Conservation (phyloP, 1,284 basidiomycete species). For the Schizopora paradoxa region DNA sequence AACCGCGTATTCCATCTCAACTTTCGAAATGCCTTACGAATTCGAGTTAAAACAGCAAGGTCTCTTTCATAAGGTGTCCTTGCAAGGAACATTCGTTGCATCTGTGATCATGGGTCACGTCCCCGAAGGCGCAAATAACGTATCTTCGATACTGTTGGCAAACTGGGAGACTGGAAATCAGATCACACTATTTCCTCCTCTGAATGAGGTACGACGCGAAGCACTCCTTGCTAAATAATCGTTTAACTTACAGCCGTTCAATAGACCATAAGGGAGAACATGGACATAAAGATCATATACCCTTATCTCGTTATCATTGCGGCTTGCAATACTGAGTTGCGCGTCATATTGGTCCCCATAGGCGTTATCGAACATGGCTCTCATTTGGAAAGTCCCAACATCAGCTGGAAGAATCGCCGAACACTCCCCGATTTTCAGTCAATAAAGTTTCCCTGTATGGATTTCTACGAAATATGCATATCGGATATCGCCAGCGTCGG, state of each 20-base stretch:
- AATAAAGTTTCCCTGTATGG: constrained; percentile 11
- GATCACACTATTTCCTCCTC: constrained; percentile 11
- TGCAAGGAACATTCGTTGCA: constrained; percentile 14
- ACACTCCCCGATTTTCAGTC: constrained; percentile 10
- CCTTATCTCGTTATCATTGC: constrained; percentile 11
- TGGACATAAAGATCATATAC: constrained; percentile 15
- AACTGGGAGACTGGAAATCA: constrained; percentile 17
- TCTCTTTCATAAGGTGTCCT: constrained; percentile 17
- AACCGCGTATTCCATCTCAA: no score
- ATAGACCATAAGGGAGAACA: constrained; percentile 11
- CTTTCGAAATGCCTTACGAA: constrained; percentile 7
- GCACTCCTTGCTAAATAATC: constrained; percentile 2
- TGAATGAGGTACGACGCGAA: constrained; percentile 7
- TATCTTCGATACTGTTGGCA: constrained; percentile 13
- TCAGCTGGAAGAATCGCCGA: constrained; percentile 7
- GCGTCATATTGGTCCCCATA: constrained; percentile 11
- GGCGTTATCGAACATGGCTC: constrained; percentile 9
- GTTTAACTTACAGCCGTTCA: no score
- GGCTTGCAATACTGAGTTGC: constrained; percentile 9
- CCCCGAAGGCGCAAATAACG: constrained; percentile 3
- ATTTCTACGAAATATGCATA: constrained; percentile 16
- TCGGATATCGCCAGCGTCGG: constrained; percentile 13
- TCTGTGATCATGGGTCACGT: constrained; percentile 11
- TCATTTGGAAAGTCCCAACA: constrained; percentile 7
- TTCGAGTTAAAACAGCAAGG: constrained; percentile 8